Base-by-base conservation (phyloP, 176 grass and related monocot genomes). In the Raddia guianensis region DNA sequence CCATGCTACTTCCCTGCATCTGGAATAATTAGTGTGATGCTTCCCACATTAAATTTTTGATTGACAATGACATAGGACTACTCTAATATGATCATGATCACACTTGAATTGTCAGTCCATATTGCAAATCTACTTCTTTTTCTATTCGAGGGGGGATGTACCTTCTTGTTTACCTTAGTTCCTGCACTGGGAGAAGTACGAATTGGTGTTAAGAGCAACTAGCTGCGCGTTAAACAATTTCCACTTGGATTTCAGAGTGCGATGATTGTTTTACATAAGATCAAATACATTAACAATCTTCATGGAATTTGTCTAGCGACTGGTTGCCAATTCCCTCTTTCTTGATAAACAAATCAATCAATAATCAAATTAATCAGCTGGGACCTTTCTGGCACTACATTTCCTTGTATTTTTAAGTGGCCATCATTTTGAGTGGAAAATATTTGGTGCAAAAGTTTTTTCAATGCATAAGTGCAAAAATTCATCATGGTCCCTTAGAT, bases 1-100 rank as follows among this genome's bases (percentile, higher is more conserved):
- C 66, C 57, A 53, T 79, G 44, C 62, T 59, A 81, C 45, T 69
- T 81, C 63, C 27, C 66, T 74, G 33, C 16, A 57, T 66, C 37
- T 16, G 15, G 42, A 68, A 86, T 73, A 66, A 55, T 74, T 59
- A 34, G 21, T 48, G 42, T 11, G 15, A 61, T 59, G 53, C n/a
- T 72, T 3, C 9, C 42, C 44, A n/a, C 27, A 55, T 43, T 49
- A 40, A 64, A 49, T 59, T 65, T 65, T 13, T 68, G 9, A 80
- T 81, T 80, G 42, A 66, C 0, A 3, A 4, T 27, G 16, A 33
- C 49, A 78, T 58, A 66, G 58, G 13, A 7, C 49, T 66, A 74
- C 61, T 68, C 27, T 42, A 19, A 49, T 45, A 51, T 15, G 35
- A 13, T 60, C 8, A 75, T 49, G 60, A 42, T 65, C 20, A 46